A percentile compares a stretch with the other conserved stretches of the same genome.
phyloP scores from a whole-genome alignment of 1,139 yeast species.

The Yamadazyma sp. region DNA sequence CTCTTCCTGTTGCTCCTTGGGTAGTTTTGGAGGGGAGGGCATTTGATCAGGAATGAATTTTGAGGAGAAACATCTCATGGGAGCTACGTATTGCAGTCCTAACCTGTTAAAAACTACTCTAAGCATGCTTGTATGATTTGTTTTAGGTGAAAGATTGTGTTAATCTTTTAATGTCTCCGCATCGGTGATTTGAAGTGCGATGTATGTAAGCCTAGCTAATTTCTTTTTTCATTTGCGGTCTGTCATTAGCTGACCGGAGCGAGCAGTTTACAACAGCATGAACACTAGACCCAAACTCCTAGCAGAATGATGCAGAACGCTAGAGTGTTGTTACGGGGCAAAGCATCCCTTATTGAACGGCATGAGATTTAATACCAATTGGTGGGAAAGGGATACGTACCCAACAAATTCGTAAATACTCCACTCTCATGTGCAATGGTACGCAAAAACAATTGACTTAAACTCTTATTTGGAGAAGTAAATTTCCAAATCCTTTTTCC shows the following conservation, averaged over 20 bases:
- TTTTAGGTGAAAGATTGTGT: not conserved
- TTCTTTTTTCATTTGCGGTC: not conserved
- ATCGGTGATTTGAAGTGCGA: not conserved
- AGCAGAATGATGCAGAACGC: no score
- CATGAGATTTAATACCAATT: no score
- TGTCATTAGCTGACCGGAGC: no score
- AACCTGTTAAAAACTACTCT: not conserved
- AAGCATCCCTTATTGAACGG: no score
- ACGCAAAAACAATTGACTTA: no score
- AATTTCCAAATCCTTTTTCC: no score
- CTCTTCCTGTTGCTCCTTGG: constrained; percentile 88
- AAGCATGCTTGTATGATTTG: not conserved
- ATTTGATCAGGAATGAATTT: constrained; percentile 30
- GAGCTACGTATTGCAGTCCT: not conserved
- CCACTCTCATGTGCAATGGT: constrained; percentile 1
- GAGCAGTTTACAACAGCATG: no score
- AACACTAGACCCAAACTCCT: no score
- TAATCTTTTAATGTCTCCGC: not conserved
- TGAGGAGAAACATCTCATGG: constrained; percentile 10
- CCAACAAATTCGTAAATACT: not conserved
- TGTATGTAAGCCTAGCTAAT: not conserved
- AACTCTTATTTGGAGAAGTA: no score
- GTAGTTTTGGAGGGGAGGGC: constrained; percentile 84
- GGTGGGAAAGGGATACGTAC: not conserved
- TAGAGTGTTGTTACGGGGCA: no score